Evolutionary conservation across 768 basidiomycete species (phyloP), one percentile per base, ranked within the genome.

Genomic region (Termitomyces sp.): DNA sequence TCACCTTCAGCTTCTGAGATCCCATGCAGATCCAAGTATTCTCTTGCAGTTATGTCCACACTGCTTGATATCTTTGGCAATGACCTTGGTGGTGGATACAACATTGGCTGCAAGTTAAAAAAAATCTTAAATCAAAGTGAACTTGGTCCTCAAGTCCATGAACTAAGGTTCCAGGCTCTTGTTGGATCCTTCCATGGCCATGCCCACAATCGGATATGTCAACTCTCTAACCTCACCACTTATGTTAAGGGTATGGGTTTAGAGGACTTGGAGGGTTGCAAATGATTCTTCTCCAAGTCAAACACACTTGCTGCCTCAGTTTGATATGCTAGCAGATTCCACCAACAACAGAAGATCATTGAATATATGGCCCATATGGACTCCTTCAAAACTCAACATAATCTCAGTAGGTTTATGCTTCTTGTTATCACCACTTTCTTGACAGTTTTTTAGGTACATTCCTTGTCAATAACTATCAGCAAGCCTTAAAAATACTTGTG

Each of bases 211-310:
- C n/a, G n/a, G n/a, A n/a, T 65, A 0, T 72, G 69, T 34, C 70
- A 70, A 48, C 53, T 67, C 1, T 33, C 20, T 4, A 49, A 62
- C 30, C 64, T 66, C 18, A 57, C 68, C 1, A 67, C 57, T 2
- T 68, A 69, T 49, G 32, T 63, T 12, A 61, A 69, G n/a, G 70
- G 72, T 2, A 58, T 67, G 18, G 71, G 72, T 1, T 56, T 69
- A 0, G 69, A 71, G 39, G 70, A 73, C 37, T 62, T 71, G 14
- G 68, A 73, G 46, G 66, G 58, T 9, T 71, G 69, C 50, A 67
- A 72, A 47, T 59, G 65, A 1, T 64, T 61, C 3, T 72, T 72
- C 53, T 61, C 60, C 4, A 62, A 61, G 43, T 72, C 71, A 8
- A 72, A 72, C 43, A 54, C 62, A 10, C 63, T 72, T 0, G 70